phyloP scores from a whole-genome alignment of 2,329 filamentous ascomycete genomes.

The Immersiporthe knoxdaviesiana region DNA sequence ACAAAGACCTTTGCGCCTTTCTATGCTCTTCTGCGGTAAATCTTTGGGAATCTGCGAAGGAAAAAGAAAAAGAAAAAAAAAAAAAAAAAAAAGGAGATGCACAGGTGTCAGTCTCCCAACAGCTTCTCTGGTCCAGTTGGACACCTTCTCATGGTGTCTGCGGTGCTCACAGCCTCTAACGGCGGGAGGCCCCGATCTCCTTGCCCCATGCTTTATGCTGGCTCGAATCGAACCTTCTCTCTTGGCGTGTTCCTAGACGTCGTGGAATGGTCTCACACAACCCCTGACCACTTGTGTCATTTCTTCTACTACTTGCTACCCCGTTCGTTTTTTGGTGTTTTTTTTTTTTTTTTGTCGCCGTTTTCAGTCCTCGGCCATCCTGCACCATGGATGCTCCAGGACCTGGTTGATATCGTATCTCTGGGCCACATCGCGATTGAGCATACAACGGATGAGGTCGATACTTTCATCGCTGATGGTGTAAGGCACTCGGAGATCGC shows the following conservation, averaged over 20 bases:
- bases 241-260: background rate
- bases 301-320: background rate
- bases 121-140: background rate
- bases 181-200: background rate
- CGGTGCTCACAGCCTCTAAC: background rate
- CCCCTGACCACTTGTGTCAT: background rate
- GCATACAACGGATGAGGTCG: slow-evolving; percentile 87
- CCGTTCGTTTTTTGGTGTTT: no score
- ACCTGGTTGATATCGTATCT: slow-evolving; percentile 88
- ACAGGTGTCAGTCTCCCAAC: background rate
- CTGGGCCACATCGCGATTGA: slow-evolving; percentile 83
- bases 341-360: background rate
- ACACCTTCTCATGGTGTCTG: background rate
- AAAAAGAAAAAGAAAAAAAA: no score
- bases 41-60: slow-evolving; percentile 4
- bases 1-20: background rate
- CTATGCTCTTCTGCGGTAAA: background rate
- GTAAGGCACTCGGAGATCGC: slow-evolving; percentile 88
- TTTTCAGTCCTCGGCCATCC: slow-evolving; percentile 25
- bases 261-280: background rate
- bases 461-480: slow-evolving; percentile 90
- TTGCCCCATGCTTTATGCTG: background rate
- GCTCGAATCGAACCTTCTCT: background rate
- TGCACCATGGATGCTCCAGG: slow-evolving; percentile 83
- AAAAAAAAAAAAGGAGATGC: no score